phyloP scores from a whole-genome alignment of 768 basidiomycete genomes.

The Hydnum rufescens region DNA sequence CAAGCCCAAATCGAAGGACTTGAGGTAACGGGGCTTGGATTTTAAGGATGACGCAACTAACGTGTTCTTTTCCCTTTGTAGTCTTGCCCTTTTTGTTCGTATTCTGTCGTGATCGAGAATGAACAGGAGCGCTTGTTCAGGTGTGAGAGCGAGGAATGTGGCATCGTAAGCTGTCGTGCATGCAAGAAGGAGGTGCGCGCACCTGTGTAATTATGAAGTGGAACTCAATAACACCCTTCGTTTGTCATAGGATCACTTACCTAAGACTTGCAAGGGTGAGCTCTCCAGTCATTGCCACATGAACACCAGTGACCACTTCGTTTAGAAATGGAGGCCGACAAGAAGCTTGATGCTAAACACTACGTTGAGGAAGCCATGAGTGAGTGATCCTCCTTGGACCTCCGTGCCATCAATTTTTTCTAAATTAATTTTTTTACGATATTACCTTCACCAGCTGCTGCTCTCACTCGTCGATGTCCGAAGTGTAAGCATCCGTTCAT shows the following conservation, averaged over 20 bases:
- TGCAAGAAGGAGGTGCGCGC: slow-evolving; percentile 50
- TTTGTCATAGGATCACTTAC: slow-evolving; percentile 48
- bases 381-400: slow-evolving; percentile 18
- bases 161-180: slow-evolving; percentile 51
- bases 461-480: slow-evolving; percentile 76
- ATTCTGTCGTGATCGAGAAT: slow-evolving; percentile 59
- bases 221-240: slow-evolving; percentile 5
- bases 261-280: slow-evolving; percentile 58
- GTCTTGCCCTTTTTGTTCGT: slow-evolving; percentile 84
- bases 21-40: slow-evolving; percentile 22
- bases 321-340: slow-evolving; percentile 57
- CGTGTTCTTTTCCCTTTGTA: not conserved
- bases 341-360: slow-evolving; percentile 53
- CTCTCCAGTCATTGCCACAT: not conserved
- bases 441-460: slow-evolving; percentile 31
- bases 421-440: not conserved
- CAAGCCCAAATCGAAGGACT: slow-evolving; percentile 58
- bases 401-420: not conserved
- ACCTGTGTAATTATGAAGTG: too few species aligned
- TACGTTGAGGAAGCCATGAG: slow-evolving; percentile 88
- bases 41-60: too few species aligned
- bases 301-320: not conserved
- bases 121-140: slow-evolving; percentile 39
- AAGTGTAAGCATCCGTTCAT: slow-evolving; percentile 67
- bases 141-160: slow-evolving; percentile 38